Percentiles rank a stretch among this genome's conserved stretches.
These are phyloP conservation scores for Trichoderma asperellum DNA, from an alignment of 2,329 filamentous ascomycete species.

Conservation along the genomic window DNA sequence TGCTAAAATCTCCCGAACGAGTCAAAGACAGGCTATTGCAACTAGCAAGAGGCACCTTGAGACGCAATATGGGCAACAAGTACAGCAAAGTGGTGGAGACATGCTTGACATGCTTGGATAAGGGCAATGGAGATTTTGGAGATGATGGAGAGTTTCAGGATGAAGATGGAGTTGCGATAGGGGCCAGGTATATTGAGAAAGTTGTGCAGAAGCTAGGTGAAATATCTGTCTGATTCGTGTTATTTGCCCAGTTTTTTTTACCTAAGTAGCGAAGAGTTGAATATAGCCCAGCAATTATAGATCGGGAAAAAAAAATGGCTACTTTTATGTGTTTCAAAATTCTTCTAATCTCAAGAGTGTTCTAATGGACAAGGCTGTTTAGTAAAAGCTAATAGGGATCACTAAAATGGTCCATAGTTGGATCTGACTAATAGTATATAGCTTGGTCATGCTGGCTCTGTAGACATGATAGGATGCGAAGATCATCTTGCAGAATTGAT, in stretches of 20 bases:
- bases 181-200: constrained; percentile 39
- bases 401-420: too few species aligned
- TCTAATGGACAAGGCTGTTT: too few species aligned
- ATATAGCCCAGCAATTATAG: too few species aligned
- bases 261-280: too few species aligned
- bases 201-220: constrained; percentile 27
- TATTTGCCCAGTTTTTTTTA: neutral
- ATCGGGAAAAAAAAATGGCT: too few species aligned
- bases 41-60: constrained; percentile 39
- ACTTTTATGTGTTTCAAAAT: too few species aligned
- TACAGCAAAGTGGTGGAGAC: constrained; percentile 42
- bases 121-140: constrained; percentile 38
- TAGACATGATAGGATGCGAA: too few species aligned
- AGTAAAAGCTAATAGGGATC: too few species aligned
- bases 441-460: too few species aligned
- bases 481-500: too few species aligned
- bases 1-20: neutral
- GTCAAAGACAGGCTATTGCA: constrained; percentile 29
- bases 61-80: constrained; percentile 39
- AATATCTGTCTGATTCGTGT: neutral
- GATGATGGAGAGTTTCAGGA: constrained; percentile 38
- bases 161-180: constrained; percentile 40
- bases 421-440: too few species aligned
- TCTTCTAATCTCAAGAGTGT: too few species aligned
- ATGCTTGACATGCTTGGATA: constrained; percentile 42